These are phyloP conservation scores for Mucor ambiguus DNA, from an alignment of 371 early-diverging fungal genomes.

Conservation along the genomic window DNA sequence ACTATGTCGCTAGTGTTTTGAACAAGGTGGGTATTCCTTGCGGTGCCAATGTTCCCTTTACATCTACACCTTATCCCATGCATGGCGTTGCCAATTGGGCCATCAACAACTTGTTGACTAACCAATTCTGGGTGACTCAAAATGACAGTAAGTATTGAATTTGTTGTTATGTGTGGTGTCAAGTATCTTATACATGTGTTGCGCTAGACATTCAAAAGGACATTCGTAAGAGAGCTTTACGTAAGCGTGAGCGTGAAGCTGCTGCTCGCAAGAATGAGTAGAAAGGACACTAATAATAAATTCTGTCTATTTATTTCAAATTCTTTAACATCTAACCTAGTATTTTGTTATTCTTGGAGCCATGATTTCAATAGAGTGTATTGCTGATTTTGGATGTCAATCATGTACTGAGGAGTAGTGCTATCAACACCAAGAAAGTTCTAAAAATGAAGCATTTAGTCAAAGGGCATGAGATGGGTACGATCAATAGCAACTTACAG, in stretches of 20 bases:
- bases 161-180: neutral
- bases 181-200: neutral
- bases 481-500: constrained; percentile 10
- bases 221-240: constrained; percentile 77
- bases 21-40: constrained; percentile 76
- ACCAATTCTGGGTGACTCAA: constrained; percentile 66
- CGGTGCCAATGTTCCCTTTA: constrained; percentile 68
- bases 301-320: neutral
- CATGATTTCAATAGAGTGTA: constrained; percentile 3
- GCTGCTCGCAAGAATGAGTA: constrained; percentile 38
- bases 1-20: constrained; percentile 79
- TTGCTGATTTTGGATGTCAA: constrained; percentile 12
- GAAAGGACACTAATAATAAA: neutral
- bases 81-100: constrained; percentile 85
- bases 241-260: constrained; percentile 68
- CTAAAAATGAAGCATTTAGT: neutral
- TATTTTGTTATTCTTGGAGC: constrained; percentile 3
- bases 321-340: neutral
- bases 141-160: constrained; percentile 50
- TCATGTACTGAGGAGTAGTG: constrained; percentile 3
- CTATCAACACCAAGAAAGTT: neutral
- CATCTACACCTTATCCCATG: constrained; percentile 78
- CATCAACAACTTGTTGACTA: constrained; percentile 64
- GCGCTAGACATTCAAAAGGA: constrained; percentile 56
- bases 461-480: neutral